Evolutionary conservation across 768 basidiomycete species (phyloP).

Genomic region (Postia placenta): DNA sequence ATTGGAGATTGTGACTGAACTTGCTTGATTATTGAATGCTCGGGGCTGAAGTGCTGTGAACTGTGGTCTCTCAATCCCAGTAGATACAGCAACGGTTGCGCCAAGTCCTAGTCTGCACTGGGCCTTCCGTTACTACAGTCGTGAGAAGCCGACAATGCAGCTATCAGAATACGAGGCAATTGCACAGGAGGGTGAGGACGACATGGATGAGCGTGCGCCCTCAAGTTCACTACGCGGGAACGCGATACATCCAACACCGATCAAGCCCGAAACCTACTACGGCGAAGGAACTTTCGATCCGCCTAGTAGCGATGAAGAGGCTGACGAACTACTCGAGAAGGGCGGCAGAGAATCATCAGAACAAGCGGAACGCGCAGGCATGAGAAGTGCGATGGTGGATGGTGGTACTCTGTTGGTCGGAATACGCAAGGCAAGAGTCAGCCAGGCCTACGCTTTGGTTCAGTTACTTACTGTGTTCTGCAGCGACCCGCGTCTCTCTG

Average conservation of each 20-base stretch:
- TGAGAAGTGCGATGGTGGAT: conserved; percentile 18
- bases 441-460: not conserved
- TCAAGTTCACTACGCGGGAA: not conserved
- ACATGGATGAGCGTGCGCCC: not conserved
- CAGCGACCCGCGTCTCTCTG: conserved; percentile 51
- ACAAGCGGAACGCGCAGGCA: conserved; percentile 22
- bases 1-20: too few species aligned
- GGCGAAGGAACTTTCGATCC: conserved; percentile 73
- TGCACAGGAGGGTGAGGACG: not conserved
- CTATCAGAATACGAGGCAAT: not conserved
- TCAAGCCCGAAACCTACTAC: conserved; percentile 45
- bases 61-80: too few species aligned
- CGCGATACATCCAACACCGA: conserved; percentile 2
- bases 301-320: conserved; percentile 76
- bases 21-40: too few species aligned
- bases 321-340: conserved; percentile 48
- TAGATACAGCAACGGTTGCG: too few species aligned
- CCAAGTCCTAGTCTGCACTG: too few species aligned
- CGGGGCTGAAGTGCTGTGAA: too few species aligned
- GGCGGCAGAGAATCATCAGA: conserved; percentile 21
- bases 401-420: conserved; percentile 31
- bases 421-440: conserved; percentile 26
- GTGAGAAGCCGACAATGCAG: not conserved
- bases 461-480: not conserved
- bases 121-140: too few species aligned